Evolutionary conservation across 352 stramenopile genomes (phyloP).

Genomic region (Phytopythium litorale): DNA sequence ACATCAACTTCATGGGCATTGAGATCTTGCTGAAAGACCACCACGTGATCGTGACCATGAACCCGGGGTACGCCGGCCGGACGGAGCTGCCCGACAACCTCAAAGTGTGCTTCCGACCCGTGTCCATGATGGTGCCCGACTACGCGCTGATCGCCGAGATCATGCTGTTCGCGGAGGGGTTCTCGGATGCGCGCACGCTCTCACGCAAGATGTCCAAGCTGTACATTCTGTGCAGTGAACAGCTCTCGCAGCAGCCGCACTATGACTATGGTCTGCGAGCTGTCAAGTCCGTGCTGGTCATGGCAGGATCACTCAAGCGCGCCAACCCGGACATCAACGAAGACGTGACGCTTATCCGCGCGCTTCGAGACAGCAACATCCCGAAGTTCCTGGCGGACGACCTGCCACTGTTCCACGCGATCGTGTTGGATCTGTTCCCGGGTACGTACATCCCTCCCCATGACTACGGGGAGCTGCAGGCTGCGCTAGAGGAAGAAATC

Average conservation of each 20-base stretch:
- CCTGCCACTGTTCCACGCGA: conserved; percentile 88
- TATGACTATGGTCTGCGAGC: conserved; percentile 94
- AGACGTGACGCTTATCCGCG: conserved; percentile 88
- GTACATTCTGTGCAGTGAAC: conserved; percentile 92
- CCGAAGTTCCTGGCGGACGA: conserved; percentile 94
- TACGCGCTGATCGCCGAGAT: conserved; percentile 96
- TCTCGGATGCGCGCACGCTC: conserved; percentile 91
- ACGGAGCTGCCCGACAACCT: conserved; percentile 97
- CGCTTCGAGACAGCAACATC: conserved; percentile 91
- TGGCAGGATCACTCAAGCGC: conserved; percentile 89
- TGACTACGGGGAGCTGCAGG: conserved; percentile 85
- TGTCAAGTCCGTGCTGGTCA: conserved; percentile 92
- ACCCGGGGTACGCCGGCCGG: conserved; percentile 94
- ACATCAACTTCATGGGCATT: conserved; percentile 96
- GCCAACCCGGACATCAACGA: conserved; percentile 70
- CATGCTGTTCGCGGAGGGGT: conserved; percentile 96
- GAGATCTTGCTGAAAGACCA: conserved; percentile 95
- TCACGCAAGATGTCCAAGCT: conserved; percentile 95
- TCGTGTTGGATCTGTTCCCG: conserved; percentile 92
- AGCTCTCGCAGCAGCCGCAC: conserved; percentile 93
- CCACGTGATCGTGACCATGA: conserved; percentile 98
- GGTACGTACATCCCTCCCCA: conserved; percentile 74
- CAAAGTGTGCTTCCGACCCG: conserved; percentile 94
- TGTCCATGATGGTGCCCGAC: conserved; percentile 96
- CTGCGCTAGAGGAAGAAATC: conserved; percentile 56